phyloP scores from a whole-genome alignment of 1,139 yeast genomes.

The Pneumocystis wakefieldiae region DNA sequence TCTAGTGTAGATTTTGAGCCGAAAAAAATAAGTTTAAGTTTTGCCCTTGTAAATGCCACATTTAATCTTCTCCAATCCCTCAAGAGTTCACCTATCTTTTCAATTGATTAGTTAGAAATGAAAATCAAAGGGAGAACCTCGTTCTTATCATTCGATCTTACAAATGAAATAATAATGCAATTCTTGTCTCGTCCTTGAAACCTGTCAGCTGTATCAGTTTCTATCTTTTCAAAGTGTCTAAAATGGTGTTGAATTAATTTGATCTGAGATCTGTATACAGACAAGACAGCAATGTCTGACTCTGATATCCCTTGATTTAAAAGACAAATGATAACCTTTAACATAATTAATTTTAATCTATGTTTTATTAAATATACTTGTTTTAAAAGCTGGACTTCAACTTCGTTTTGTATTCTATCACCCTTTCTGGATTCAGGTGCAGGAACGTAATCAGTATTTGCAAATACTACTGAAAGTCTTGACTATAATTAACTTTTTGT shows the following conservation, averaged over 20 bases:
- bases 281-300: constrained; percentile 64
- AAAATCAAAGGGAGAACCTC: background rate
- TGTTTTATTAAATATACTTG: constrained; percentile 21
- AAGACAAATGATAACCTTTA: constrained; percentile 41
- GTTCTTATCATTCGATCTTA: constrained; percentile 56
- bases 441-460: constrained; percentile 58
- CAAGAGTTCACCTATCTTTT: constrained; percentile 56
- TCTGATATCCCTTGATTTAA: constrained; percentile 45
- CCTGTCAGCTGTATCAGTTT: constrained; percentile 83
- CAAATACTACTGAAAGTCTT: constrained; percentile 45
- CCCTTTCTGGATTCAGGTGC: constrained; percentile 43
- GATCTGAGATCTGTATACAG: constrained; percentile 75
- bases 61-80: constrained; percentile 85
- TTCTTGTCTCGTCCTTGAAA: constrained; percentile 94
- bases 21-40: constrained; percentile 60
- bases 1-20: constrained; percentile 61
- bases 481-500: background rate
- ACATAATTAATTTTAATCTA: background rate
- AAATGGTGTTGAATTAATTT: constrained; percentile 28
- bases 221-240: constrained; percentile 34
- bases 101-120: background rate
- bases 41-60: constrained; percentile 88
- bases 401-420: constrained; percentile 55
- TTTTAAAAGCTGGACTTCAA: constrained; percentile 52
- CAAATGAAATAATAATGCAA: constrained; percentile 73